Conservation (phyloP, 257 asterid genomes). For the Solanum pimpinellifolium region DNA sequence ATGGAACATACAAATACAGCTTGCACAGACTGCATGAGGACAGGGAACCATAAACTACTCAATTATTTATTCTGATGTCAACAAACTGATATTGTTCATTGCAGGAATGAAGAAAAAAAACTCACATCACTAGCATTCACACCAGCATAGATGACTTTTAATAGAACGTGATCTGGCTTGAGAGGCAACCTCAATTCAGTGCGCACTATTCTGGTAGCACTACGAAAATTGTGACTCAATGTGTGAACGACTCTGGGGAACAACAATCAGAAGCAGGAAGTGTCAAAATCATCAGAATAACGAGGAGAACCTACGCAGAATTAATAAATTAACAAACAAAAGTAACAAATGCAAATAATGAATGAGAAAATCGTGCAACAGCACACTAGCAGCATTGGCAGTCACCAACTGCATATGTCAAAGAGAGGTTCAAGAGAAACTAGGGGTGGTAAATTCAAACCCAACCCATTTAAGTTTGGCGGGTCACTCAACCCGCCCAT, state of each 20-base stretch:
- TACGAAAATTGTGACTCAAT: slow-evolving; percentile 73
- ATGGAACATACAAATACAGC: background rate
- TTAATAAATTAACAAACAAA: background rate
- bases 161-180: slow-evolving; percentile 65
- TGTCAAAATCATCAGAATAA: slow-evolving; percentile 6
- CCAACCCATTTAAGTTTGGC: background rate
- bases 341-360: background rate
- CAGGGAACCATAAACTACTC: background rate
- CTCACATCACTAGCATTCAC: slow-evolving; percentile 99
- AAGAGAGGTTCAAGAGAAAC: background rate
- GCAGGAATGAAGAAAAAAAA: slow-evolving; percentile 2
- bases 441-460: background rate
- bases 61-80: background rate
- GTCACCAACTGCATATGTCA: background rate
- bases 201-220: slow-evolving; percentile 60
- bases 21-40: background rate
- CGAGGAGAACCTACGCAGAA: background rate
- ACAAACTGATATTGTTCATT: background rate
- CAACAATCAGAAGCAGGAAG: slow-evolving; percentile 6
- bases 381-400: background rate
- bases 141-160: slow-evolving; percentile 93
- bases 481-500: background rate
- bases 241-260: slow-evolving; percentile 72
- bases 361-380: background rate
- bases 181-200: slow-evolving; percentile 54